phyloP scores from a whole-genome alignment of 2,329 filamentous ascomycete species.

The Apiospora koreana region DNA sequence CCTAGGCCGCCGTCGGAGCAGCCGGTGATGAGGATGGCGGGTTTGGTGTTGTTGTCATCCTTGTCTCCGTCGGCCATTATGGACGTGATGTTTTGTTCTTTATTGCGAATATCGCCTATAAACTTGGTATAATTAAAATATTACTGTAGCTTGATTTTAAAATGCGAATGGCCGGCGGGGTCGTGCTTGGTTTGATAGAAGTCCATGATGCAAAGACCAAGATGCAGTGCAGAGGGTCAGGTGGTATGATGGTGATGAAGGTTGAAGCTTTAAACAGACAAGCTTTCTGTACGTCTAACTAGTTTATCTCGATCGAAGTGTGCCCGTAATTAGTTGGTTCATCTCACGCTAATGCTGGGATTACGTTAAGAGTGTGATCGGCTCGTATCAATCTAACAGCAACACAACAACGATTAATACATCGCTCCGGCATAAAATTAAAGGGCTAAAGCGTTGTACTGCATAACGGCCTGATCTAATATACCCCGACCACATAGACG shows the following conservation, averaged over 20 bases:
- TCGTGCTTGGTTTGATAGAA: not conserved
- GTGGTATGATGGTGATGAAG: too few species aligned
- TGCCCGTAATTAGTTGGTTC: too few species aligned
- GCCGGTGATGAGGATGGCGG: conserved; percentile 15
- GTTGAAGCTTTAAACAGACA: not conserved
- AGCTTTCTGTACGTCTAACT: not conserved
- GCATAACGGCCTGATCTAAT: too few species aligned
- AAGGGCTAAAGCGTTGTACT: too few species aligned
- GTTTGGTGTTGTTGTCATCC: not conserved
- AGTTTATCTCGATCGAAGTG: not conserved
- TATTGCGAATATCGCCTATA: not conserved
- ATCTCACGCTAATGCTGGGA: not conserved
- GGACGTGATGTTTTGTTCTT: not conserved
- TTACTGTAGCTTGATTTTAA: not conserved
- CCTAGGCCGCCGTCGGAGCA: conserved; percentile 16
- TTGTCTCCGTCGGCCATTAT: not conserved
- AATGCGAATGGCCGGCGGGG: too few species aligned
- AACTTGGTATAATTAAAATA: too few species aligned
- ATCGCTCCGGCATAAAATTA: too few species aligned
- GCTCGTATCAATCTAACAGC: too few species aligned
- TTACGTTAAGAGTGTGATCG: too few species aligned
- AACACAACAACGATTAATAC: too few species aligned
- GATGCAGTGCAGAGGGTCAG: not conserved
- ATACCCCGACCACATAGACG: too few species aligned
- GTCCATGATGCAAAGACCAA: not conserved